Percentiles rank a stretch among this genome's conserved stretches.
These are phyloP conservation scores for Globisporangium rhizosaccharum DNA, from an alignment of 352 stramenopile genomes.

Conservation along the genomic window DNA sequence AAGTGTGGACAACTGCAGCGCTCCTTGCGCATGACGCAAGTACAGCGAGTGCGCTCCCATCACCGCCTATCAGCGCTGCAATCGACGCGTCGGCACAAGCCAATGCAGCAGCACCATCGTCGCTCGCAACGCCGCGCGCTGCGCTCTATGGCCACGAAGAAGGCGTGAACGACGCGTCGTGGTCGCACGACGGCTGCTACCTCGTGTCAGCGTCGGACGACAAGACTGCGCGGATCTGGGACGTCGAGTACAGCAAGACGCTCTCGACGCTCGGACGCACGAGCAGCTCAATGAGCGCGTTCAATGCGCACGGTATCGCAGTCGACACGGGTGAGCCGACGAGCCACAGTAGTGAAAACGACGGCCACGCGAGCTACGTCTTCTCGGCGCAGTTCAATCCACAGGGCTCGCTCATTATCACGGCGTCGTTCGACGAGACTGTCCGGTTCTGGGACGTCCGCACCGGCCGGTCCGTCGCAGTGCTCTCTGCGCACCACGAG, in stretches of 20 bases:
- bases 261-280: slow-evolving; percentile 66
- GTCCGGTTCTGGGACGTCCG: slow-evolving; percentile 96
- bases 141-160: slow-evolving; percentile 87
- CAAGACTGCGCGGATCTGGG: slow-evolving; percentile 93
- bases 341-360: slow-evolving; percentile 12
- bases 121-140: slow-evolving; percentile 16
- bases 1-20: slow-evolving; percentile 55
- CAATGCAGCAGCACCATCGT: not conserved
- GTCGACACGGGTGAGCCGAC: slow-evolving; percentile 12
- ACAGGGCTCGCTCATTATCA: slow-evolving; percentile 88
- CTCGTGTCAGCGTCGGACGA: slow-evolving; percentile 95
- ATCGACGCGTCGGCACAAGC: not conserved
- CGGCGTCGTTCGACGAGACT: slow-evolving; percentile 92
- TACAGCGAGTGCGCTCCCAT: too few species aligned
- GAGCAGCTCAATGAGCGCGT: slow-evolving; percentile 17
- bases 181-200: slow-evolving; percentile 81
- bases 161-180: slow-evolving; percentile 92
- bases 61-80: not conserved
- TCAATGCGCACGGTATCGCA: slow-evolving; percentile 20
- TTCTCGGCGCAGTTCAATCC: slow-evolving; percentile 94
- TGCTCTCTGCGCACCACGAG: slow-evolving; percentile 92
- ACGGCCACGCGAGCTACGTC: slow-evolving; percentile 93
- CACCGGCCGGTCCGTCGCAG: slow-evolving; percentile 81
- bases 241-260: slow-evolving; percentile 83
- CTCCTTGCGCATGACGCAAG: slow-evolving; percentile 11